Percentiles rank a stretch among this genome's conserved stretches.
phyloP scores from a whole-genome alignment of 1,284 basidiomycete species.

The Volvariella surrecta region DNA sequence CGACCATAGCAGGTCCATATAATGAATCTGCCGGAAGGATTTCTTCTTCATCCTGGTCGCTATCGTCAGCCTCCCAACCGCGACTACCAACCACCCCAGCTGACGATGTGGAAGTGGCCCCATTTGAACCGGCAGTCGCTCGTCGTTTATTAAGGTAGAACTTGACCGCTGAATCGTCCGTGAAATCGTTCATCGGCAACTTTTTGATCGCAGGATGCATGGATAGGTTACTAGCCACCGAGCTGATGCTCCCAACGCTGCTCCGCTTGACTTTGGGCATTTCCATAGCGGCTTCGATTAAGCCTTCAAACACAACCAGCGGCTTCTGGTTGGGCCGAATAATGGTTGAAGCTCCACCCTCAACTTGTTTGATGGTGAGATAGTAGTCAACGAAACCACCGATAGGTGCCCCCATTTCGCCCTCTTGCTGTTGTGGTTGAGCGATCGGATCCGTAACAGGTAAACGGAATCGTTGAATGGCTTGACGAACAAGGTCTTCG shows the following conservation, averaged over 20 bases:
- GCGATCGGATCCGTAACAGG: slow-evolving; percentile 25
- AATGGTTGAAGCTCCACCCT: slow-evolving; percentile 69
- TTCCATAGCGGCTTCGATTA: slow-evolving; percentile 73
- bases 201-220: slow-evolving; percentile 92
- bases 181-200: slow-evolving; percentile 93
- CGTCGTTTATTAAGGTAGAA: slow-evolving; percentile 79
- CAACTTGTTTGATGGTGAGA: slow-evolving; percentile 88
- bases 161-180: slow-evolving; percentile 94
- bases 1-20: slow-evolving; percentile 2
- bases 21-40: background rate
- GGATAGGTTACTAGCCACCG: slow-evolving; percentile 83
- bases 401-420: background rate
- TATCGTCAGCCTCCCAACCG: slow-evolving; percentile 23
- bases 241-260: slow-evolving; percentile 89
- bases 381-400: slow-evolving; percentile 59
- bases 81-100: slow-evolving; percentile 9
- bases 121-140: slow-evolving; percentile 19
- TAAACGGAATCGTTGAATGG: slow-evolving; percentile 88
- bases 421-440: background rate
- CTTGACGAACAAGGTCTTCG: slow-evolving; percentile 80
- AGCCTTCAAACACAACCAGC: slow-evolving; percentile 77
- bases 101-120: slow-evolving; percentile 4
- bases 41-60: slow-evolving; percentile 31
- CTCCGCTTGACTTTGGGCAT: slow-evolving; percentile 86
- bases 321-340: slow-evolving; percentile 72